Base-by-base conservation (phyloP, 768 basidiomycete genomes). In the Russula olivacea region DNA sequence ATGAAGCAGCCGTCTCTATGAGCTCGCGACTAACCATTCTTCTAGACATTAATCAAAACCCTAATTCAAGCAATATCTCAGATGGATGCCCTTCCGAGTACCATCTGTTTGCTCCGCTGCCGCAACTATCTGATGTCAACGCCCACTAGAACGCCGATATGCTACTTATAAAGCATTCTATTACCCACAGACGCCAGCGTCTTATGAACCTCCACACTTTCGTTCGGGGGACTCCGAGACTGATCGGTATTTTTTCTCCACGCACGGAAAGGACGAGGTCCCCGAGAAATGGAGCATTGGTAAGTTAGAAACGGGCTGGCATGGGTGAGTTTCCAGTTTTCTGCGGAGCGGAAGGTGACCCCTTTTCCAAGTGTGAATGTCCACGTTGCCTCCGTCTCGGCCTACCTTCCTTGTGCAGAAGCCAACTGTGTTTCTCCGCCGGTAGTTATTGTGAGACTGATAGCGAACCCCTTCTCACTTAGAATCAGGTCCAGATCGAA, bases 111-210 rank as follows among this genome's bases (percentile, higher is more conserved):
- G 14, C 6, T 47, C 23, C 15, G 38, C 5, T 47, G 34, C 21
- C 65, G 7, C 38, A 55, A 9, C 41, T 21, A 52, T 45, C 23
- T 57, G 23, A 58, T 3, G 23, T 65, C 38, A 57, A 5, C 51
- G 55, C n/a, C 14, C 21, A 32, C 19, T 69, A 90, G 91, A 84
- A 68, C 86, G 85, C 52, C 87, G 92, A 38, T 94, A 80, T 69
- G 89, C 91, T n/a, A 90, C 87, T 23, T 91, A 94, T 77, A 94
- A 95, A 71, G 74, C 91, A 12, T 91, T 88, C 71, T 94, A 93
- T 72, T 88, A 87, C 15, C 85, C 90, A 52, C 78, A 83, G 23
- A 86, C 91, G 14, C 93, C 93, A 0, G 76, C 79, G 10, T 86
- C 92, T 55, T 95, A 95, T 69, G 89, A 95, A 71, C 93, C 93